Percentiles rank a stretch among this genome's conserved stretches.
Evolutionary conservation across 768 basidiomycete species (phyloP).

Genomic region (Mycena venus): DNA sequence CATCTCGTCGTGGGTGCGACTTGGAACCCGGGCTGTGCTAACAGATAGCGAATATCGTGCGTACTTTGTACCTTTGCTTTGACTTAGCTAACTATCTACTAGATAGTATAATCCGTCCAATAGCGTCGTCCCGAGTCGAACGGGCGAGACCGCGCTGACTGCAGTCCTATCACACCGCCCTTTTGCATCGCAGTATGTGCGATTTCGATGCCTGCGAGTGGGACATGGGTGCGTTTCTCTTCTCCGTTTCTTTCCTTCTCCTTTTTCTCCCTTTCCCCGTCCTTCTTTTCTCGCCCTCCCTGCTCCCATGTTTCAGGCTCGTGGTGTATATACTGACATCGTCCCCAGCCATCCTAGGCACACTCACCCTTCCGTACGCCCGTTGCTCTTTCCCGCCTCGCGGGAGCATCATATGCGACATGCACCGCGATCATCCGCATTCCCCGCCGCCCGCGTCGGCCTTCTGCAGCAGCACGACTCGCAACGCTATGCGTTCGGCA

Average conservation of each 20-base stretch:
- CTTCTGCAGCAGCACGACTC: no score
- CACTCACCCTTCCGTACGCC: background rate
- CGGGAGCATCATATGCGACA: background rate
- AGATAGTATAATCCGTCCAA: background rate
- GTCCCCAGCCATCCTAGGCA: background rate
- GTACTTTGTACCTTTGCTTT: no score
- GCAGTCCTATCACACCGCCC: no score
- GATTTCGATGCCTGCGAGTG: background rate
- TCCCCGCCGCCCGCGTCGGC: no score
- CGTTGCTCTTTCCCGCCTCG: background rate
- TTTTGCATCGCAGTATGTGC: background rate
- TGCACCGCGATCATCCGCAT: no score
- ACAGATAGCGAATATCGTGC: no score
- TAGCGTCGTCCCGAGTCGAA: no score
- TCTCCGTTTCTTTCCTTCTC: background rate
- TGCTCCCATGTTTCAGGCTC: background rate
- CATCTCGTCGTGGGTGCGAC: no score
- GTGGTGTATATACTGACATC: conserved; percentile 6
- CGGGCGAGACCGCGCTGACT: no score
- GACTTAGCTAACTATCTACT: background rate
- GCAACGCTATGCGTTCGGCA: no score
- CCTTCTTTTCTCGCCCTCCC: background rate
- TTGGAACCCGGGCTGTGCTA: no score
- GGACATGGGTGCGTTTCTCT: background rate
- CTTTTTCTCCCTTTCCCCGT: background rate